phyloP scores from a whole-genome alignment of 345 rosid genomes.

The Limnanthes douglasii region DNA sequence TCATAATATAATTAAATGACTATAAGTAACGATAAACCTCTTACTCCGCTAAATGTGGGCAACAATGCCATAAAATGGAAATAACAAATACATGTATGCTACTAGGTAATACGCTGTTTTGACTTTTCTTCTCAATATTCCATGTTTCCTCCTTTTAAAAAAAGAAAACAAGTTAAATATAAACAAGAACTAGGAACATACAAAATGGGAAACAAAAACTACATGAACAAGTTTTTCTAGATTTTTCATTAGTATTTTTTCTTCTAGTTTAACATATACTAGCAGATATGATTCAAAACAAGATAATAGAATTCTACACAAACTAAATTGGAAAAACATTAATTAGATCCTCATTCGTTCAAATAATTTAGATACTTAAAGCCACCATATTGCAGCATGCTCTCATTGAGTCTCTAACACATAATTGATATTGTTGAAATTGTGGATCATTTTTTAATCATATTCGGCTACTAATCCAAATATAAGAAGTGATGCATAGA shows the following conservation, averaged over 20 bases:
- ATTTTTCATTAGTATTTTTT: constrained; percentile 91
- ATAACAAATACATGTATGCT: constrained; percentile 99
- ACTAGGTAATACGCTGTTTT: constrained; percentile 83
- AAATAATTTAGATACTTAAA: constrained; percentile 6
- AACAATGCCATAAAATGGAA: too few species aligned
- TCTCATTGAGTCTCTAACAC: neutral
- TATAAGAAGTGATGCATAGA: too few species aligned
- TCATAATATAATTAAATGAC: too few species aligned
- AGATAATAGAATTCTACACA: constrained; percentile 89
- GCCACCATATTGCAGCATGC: neutral
- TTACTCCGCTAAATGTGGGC: too few species aligned
- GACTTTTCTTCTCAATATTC: constrained; percentile 94
- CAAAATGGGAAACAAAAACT: constrained; percentile 7
- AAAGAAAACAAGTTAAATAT: constrained; percentile 4
- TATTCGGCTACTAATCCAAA: too few species aligned
- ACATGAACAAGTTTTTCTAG: constrained; percentile 96
- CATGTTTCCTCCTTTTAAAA: constrained; percentile 80
- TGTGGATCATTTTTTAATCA: too few species aligned
- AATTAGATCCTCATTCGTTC: constrained; percentile 5
- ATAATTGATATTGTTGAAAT: too few species aligned
- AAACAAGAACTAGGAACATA: constrained; percentile 10
- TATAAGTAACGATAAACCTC: too few species aligned
- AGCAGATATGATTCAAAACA: constrained; percentile 94
- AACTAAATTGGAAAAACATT: constrained; percentile 65
- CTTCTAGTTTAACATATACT: constrained; percentile 81